Conservation (phyloP, 1,284 basidiomycete species). For the Cerrena zonata region DNA sequence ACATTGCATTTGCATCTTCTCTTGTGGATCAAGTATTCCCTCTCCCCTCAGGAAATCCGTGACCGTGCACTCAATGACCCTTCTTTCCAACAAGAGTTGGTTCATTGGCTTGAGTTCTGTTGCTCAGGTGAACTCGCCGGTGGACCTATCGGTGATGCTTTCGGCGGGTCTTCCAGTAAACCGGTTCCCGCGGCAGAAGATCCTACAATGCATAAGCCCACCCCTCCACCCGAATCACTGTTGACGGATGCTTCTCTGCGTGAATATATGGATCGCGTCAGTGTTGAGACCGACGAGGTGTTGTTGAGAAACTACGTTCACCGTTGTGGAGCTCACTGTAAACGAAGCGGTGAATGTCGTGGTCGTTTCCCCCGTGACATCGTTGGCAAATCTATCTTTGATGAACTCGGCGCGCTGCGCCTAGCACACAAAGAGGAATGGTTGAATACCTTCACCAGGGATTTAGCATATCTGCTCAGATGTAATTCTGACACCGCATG, state of each 20-base stretch:
- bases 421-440: constrained; percentile 30
- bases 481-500: constrained; percentile 35
- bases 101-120: background rate
- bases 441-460: constrained; percentile 29
- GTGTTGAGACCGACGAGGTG: no score
- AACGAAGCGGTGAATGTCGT: no score
- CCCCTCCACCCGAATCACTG: constrained; percentile 5
- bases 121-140: background rate
- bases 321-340: no score
- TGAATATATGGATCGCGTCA: constrained; percentile 13
- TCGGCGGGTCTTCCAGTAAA: constrained; percentile 10
- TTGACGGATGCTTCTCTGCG: constrained; percentile 30
- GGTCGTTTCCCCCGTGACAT: no score
- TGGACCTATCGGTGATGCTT: no score
- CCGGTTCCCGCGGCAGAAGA: no score
- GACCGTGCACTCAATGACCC: constrained; percentile 15
- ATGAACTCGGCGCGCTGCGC: constrained; percentile 23
- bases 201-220: constrained; percentile 6
- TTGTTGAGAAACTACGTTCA: no score
- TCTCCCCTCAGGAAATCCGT: constrained; percentile 27
- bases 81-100: background rate
- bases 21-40: constrained; percentile 23
- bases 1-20: constrained; percentile 31
- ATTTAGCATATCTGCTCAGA: constrained; percentile 28
- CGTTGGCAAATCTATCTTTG: no score